These are phyloP conservation scores for Pholiota conissans DNA, from an alignment of 768 basidiomycete genomes.

Conservation along the genomic window DNA sequence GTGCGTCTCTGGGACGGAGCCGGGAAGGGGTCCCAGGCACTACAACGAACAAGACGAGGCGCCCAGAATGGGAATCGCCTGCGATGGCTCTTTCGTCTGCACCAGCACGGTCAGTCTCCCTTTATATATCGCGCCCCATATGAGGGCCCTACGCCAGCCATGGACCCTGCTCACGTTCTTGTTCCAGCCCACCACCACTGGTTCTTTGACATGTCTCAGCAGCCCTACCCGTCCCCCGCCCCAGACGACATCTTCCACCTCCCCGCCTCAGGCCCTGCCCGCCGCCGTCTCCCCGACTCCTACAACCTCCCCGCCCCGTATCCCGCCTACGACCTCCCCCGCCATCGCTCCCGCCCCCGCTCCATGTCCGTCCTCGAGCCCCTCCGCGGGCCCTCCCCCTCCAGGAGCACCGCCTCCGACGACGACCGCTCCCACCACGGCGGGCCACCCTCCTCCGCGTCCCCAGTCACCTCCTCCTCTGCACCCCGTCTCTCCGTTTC, in stretches of 20 bases:
- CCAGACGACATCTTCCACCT: slow-evolving; percentile 25
- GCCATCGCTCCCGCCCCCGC: slow-evolving; percentile 36
- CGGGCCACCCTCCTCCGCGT: slow-evolving; percentile 18
- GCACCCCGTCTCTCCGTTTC: background rate
- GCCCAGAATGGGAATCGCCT: slow-evolving; percentile 2
- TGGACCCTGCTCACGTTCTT: background rate
- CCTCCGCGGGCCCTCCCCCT: slow-evolving; percentile 54
- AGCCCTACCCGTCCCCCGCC: slow-evolving; percentile 40
- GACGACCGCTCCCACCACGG: slow-evolving; percentile 41
- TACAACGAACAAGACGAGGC: background rate
- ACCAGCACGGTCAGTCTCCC: background rate
- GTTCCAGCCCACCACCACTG: background rate
- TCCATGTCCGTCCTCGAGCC: slow-evolving; percentile 45
- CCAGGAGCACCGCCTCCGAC: slow-evolving; percentile 54
- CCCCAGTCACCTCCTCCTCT: slow-evolving; percentile 22
- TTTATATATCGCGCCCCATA: background rate
- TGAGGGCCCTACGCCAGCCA: background rate
- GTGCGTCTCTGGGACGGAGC: background rate
- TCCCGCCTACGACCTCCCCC: slow-evolving; percentile 39
- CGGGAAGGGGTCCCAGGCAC: background rate
- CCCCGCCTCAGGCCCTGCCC: background rate
- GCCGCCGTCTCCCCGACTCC: background rate
- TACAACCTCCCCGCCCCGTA: slow-evolving; percentile 44
- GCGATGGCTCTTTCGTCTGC: background rate
- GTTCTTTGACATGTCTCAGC: slow-evolving; percentile 14